These are phyloP conservation scores for Saururus chinensis DNA, from an alignment of 164 flowering plant species.

Conservation along the genomic window DNA sequence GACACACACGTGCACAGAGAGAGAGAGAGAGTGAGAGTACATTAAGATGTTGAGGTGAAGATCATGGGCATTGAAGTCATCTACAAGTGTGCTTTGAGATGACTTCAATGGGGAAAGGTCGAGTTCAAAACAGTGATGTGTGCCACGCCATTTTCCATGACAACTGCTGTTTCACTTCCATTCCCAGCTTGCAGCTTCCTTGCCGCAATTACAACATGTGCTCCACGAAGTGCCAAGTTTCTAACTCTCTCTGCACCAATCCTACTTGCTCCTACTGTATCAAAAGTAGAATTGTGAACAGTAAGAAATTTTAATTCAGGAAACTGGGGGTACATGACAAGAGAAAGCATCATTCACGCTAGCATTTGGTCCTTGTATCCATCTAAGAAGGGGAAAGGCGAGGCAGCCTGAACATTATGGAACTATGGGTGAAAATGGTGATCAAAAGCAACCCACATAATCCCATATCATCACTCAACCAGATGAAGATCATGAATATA, in stretches of 20 bases:
- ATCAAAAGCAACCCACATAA: too few relatives aligned
- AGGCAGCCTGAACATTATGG: too few relatives aligned
- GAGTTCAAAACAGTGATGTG: constrained; percentile 51
- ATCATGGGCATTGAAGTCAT: constrained; percentile 41
- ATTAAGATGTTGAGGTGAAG: constrained; percentile 85
- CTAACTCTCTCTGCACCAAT: constrained; percentile 88
- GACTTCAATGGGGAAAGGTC: constrained; percentile 77
- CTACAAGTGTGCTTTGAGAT: constrained; percentile 44
- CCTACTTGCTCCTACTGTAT: constrained; percentile 88
- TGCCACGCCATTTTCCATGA: constrained; percentile 38
- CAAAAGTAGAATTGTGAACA: background rate
- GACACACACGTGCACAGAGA: too few relatives aligned
- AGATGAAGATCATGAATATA: too few relatives aligned
- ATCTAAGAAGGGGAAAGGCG: too few relatives aligned
- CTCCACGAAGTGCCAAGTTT: constrained; percentile 68
- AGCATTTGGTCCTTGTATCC: too few relatives aligned
- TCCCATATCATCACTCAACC: too few relatives aligned
- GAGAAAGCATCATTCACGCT: too few relatives aligned
- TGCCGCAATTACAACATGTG: constrained; percentile 74
- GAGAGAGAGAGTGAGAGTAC: constrained; percentile 22
- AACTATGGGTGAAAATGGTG: too few relatives aligned
- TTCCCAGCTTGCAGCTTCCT: constrained; percentile 72
- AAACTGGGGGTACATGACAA: too few relatives aligned
- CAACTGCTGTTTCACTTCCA: constrained; percentile 47
- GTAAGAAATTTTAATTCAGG: background rate